Conservation (phyloP, 257 asterid species). For the Solanum chaucha region DNA sequence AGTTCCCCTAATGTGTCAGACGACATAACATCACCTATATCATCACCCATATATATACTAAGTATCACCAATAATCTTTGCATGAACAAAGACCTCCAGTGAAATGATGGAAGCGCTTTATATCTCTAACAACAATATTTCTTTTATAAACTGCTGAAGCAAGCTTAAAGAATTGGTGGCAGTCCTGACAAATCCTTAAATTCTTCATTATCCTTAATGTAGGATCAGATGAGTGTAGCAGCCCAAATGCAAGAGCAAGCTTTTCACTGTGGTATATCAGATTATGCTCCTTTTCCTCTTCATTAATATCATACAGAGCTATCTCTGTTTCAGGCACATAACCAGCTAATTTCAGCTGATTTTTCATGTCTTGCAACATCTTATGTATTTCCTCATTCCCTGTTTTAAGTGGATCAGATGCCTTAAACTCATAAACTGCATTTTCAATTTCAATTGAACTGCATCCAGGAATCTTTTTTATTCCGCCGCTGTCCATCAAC, state of each 20-base stretch:
- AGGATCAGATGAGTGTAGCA: constrained; percentile 7
- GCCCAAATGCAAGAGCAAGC: constrained; percentile 29
- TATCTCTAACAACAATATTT: constrained; percentile 19
- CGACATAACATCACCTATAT: not conserved
- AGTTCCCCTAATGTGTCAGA: not conserved
- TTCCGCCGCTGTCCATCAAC: constrained; percentile 4
- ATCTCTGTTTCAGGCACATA: constrained; percentile 7
- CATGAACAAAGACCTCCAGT: constrained; percentile 22
- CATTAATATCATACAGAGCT: constrained; percentile 18
- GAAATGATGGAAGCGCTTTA: constrained; percentile 22
- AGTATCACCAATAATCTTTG: constrained; percentile 21
- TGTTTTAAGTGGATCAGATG: constrained; percentile 13
- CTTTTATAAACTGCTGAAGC: constrained; percentile 17
- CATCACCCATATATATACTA: not conserved
- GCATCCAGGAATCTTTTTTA: constrained; percentile 20
- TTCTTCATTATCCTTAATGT: constrained; percentile 22
- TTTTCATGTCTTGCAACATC: constrained; percentile 16
- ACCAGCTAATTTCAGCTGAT: constrained; percentile 13
- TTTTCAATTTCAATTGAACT: constrained; percentile 22
- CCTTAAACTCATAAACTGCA: constrained; percentile 14
- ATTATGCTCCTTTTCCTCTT: constrained; percentile 22
- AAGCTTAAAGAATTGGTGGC: constrained; percentile 22
- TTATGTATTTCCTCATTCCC: constrained; percentile 5
- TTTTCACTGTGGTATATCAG: constrained; percentile 23
- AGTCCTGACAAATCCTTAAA: constrained; percentile 25